Conservation (phyloP, 768 basidiomycete species). For the Tephrocybe sp. region DNA sequence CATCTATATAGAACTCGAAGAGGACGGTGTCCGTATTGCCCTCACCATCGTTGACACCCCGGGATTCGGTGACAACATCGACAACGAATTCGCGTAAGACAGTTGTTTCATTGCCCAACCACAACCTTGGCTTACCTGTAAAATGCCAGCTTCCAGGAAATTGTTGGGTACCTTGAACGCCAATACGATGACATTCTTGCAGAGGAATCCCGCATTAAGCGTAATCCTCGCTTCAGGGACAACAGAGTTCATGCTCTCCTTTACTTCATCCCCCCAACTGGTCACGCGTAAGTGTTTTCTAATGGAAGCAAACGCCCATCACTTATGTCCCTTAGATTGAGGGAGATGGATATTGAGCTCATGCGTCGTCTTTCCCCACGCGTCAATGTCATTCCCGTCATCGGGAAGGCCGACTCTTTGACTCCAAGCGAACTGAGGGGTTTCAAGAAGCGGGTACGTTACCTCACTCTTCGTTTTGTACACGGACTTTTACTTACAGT, state of each 20-base stretch:
- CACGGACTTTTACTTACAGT: not conserved
- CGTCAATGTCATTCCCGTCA: slow-evolving; percentile 98
- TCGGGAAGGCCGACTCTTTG: slow-evolving; percentile 94
- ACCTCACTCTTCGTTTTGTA: not conserved
- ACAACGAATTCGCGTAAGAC: slow-evolving; percentile 96
- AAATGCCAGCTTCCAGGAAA: slow-evolving; percentile 96
- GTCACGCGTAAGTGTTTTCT: slow-evolving; percentile 74
- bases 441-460: slow-evolving; percentile 89
- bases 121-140: no score
- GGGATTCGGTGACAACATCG: slow-evolving; percentile 98
- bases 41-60: slow-evolving; percentile 98
- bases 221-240: slow-evolving; percentile 98
- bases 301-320: no score
- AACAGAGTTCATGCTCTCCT: slow-evolving; percentile 95
- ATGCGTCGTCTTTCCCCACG: slow-evolving; percentile 98
- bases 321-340: slow-evolving; percentile 70
- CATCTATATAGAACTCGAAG: slow-evolving; percentile 78
- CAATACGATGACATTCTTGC: slow-evolving; percentile 99
- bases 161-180: slow-evolving; percentile 93
- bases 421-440: slow-evolving; percentile 91
- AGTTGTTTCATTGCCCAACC: no score
- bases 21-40: slow-evolving; percentile 97
- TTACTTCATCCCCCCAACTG: slow-evolving; percentile 99
- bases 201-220: slow-evolving; percentile 98
- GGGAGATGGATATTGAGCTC: slow-evolving; percentile 98